Evolutionary conservation across 345 rosid species (phyloP).

Genomic region (Brassica carinata): DNA sequence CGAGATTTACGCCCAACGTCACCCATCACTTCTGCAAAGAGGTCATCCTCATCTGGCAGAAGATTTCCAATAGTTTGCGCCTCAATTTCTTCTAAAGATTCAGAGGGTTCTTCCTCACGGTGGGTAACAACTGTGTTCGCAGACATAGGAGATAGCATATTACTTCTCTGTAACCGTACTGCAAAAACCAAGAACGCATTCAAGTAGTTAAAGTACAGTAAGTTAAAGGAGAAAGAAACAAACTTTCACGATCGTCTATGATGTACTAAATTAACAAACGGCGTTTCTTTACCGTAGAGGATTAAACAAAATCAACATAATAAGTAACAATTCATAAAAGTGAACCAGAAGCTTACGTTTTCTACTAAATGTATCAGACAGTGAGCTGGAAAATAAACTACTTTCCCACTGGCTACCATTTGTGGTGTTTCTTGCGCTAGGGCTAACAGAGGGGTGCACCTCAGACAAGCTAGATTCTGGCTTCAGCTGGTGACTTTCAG

Average conservation of each 20-base stretch:
- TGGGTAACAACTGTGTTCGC: slow-evolving; percentile 49
- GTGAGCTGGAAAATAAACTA: slow-evolving; percentile 90
- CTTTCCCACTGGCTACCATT: slow-evolving; percentile 67
- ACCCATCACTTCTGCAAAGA: slow-evolving; percentile 81
- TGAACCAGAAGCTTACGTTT: slow-evolving; percentile 57
- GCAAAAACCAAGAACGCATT: slow-evolving; percentile 30
- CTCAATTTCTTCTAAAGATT: slow-evolving; percentile 81
- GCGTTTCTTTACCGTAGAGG: background rate
- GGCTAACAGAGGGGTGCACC: slow-evolving; percentile 41
- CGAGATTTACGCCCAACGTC: slow-evolving; percentile 51
- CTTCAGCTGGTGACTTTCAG: slow-evolving; percentile 45
- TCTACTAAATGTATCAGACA: slow-evolving; percentile 73
- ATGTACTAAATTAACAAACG: background rate
- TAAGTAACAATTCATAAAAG: slow-evolving; percentile 2
- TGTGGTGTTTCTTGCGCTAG: slow-evolving; percentile 42
- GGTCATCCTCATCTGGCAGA: slow-evolving; percentile 92
- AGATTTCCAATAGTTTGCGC: slow-evolving; percentile 88
- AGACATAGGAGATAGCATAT: slow-evolving; percentile 48
- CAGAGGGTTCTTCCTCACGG: slow-evolving; percentile 65
- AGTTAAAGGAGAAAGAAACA: background rate
- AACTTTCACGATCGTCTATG: slow-evolving; percentile 2
- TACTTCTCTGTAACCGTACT: slow-evolving; percentile 63
- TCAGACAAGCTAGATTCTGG: slow-evolving; percentile 48
- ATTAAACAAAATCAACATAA: background rate
- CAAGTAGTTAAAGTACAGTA: slow-evolving; percentile 6